Base-by-base conservation (phyloP, 371 early-diverging fungal species). In the Nematocida displodere region DNA sequence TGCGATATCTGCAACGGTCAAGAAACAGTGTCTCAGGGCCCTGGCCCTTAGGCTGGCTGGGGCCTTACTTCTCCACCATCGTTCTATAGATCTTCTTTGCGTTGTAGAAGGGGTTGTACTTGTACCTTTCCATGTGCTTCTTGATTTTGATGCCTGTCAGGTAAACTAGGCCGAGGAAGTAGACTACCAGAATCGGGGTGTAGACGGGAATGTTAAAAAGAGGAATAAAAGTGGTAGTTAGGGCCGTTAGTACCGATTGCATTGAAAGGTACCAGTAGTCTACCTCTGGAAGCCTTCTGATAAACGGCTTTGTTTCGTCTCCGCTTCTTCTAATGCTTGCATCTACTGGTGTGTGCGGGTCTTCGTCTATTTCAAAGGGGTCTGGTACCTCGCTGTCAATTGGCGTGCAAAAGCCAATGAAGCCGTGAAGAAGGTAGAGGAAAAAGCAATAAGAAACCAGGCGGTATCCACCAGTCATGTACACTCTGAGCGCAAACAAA, bases 251-350 rank as follows among this genome's bases (percentile, higher is more conserved):
- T 13, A 80, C 20, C 13, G 78, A 58, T 42, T 77, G 64, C 20
- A 78, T 61, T 50, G 39, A 78, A 15, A 81, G 56, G 37, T 24
- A 89, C 99, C 99, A 98, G 82, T 93, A 96, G 81, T 93, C 93
- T 86, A 95, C 96, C 85, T 98, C 99, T n/a, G 99, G 97, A 50
- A 98, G 85, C 76, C 94, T 86, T 78, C 99, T 86, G 64, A 97
- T 91, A 83, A 97, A 97, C 2, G 99, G 99, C 56, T 89, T 86
- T 79, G 95, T 96, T 84, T 97, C 96, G 68, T 97, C 95, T 1
- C 61, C 75, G 33, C 75, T 71, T 34, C 53, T 71, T 42, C 39
- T 59, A 17, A 71, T 61, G 26, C 48, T 58, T n/a, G 3, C 37
- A 77, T 93, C 93, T 49, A 81, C 78, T n/a, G n/a, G n/a, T 17